A percentile compares a stretch with the other conserved stretches of the same genome.
These are phyloP conservation scores for Ceratocystis cubensis DNA, from an alignment of 2,329 filamentous ascomycete species.

Conservation along the genomic window DNA sequence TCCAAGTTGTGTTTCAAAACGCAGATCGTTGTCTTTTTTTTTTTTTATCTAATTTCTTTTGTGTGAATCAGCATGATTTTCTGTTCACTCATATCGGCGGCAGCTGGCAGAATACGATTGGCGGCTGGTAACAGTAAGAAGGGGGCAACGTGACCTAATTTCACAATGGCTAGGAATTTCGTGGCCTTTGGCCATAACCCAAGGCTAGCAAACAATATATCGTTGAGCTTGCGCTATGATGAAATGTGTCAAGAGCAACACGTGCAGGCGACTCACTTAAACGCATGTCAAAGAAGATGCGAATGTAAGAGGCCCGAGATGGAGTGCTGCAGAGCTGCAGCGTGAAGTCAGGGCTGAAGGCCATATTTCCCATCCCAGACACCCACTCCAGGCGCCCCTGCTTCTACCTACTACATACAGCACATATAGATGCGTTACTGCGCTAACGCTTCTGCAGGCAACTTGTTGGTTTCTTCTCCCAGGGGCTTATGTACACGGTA, in stretches of 20 bases:
- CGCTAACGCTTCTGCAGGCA: too few relatives aligned
- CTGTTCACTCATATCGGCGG: background rate
- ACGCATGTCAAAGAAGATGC: background rate
- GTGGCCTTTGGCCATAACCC: too few relatives aligned
- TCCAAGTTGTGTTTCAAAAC: conserved; percentile 2
- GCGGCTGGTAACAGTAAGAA: background rate
- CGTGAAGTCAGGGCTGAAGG: background rate
- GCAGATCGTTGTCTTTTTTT: background rate
- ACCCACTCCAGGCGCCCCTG: background rate
- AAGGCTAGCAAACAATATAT: background rate
- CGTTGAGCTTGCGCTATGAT: background rate
- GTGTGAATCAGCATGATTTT: background rate
- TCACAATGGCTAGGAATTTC: background rate
- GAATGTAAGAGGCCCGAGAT: background rate
- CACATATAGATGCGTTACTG: too few relatives aligned
- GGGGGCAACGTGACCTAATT: background rate
- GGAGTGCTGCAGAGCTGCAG: background rate
- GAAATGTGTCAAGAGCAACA: conserved; percentile 6
- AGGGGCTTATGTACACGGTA: too few relatives aligned
- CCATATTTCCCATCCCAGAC: background rate
- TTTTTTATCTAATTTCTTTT: too few relatives aligned
- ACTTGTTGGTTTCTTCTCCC: too few relatives aligned
- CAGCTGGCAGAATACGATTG: background rate
- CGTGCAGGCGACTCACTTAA: background rate
- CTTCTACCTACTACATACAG: background rate